Evolutionary conservation across 75 land plant genomes (phyloP).

Genomic region (Picea glauca): DNA sequence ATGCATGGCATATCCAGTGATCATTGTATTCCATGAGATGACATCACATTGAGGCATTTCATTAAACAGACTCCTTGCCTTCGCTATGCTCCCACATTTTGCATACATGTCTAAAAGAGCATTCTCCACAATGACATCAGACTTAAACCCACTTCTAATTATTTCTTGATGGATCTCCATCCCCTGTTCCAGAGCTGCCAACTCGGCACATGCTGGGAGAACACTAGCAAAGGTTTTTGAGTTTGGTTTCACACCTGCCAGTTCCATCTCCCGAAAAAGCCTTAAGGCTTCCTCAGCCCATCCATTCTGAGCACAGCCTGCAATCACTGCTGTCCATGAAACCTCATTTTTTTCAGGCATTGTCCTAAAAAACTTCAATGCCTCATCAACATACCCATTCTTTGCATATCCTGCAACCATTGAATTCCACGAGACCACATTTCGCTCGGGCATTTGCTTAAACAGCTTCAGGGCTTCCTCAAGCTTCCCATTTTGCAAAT

Average conservation of each 20-base stretch:
- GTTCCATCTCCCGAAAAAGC: not conserved
- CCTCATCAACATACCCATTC: conserved; percentile 26
- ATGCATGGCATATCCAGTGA: conserved; percentile 12
- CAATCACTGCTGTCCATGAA: conserved; percentile 7
- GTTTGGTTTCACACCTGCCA: conserved; percentile 10
- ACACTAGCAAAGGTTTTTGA: not conserved
- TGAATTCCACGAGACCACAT: conserved; percentile 53
- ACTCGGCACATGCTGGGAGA: conserved; percentile 2
- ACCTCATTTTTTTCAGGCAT: conserved; percentile 3
- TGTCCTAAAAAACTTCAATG: conserved; percentile 45
- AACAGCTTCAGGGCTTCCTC: conserved; percentile 51
- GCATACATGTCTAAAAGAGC: conserved; percentile 20
- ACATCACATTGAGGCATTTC: conserved; percentile 10
- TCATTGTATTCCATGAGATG: conserved; percentile 16
- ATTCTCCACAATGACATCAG: not conserved
- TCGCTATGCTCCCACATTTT: conserved; percentile 9
- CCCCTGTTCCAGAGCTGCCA: conserved; percentile 3
- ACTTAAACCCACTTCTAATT: not conserved
- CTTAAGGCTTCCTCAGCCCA: not conserved
- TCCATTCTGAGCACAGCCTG: conserved; percentile 8
- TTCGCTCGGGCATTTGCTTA: conserved; percentile 28
- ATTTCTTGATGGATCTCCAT: not conserved
- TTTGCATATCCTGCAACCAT: conserved; percentile 35
- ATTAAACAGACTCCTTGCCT: conserved; percentile 9
- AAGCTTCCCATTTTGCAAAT: conserved; percentile 40